phyloP scores from a whole-genome alignment of 257 asterid species.

The Asclepias syriaca region DNA sequence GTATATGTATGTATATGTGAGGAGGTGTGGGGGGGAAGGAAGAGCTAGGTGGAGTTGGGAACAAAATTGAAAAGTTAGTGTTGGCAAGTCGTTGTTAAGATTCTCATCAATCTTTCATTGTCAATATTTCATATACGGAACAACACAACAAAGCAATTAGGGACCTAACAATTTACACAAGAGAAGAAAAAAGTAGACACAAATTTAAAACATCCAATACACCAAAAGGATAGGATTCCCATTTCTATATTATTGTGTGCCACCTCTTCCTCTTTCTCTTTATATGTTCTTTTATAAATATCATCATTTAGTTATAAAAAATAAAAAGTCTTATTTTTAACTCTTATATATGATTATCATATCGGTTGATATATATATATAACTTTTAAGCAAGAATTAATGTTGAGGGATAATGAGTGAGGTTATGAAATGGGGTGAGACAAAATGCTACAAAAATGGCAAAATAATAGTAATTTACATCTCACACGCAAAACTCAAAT shows the following conservation, averaged over 20 bases:
- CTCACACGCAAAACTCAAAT: not conserved
- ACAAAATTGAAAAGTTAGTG: constrained; percentile 8
- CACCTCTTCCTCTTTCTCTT: not conserved
- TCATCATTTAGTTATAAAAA: too few relatives aligned
- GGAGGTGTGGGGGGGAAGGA: not conserved
- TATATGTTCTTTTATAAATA: too few relatives aligned
- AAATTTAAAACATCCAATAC: not conserved
- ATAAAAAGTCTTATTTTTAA: too few relatives aligned
- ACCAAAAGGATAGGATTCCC: constrained; percentile 10
- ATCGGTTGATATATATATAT: too few relatives aligned
- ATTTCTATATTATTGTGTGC: not conserved
- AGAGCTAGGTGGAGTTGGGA: not conserved
- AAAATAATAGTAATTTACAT: not conserved
- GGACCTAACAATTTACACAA: constrained; percentile 12
- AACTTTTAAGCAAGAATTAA: not conserved
- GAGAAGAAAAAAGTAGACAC: not conserved
- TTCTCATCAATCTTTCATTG: constrained; percentile 8
- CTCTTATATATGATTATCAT: too few relatives aligned
- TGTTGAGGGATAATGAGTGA: not conserved
- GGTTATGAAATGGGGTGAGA: constrained; percentile 5
- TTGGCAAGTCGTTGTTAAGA: constrained; percentile 7
- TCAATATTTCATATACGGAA: not conserved
- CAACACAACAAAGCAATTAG: constrained; percentile 18
- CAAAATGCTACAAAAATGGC: constrained; percentile 10
- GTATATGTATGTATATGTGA: too few relatives aligned